phyloP scores from a whole-genome alignment of 768 basidiomycete species.

The Calocybe gangraenosa region DNA sequence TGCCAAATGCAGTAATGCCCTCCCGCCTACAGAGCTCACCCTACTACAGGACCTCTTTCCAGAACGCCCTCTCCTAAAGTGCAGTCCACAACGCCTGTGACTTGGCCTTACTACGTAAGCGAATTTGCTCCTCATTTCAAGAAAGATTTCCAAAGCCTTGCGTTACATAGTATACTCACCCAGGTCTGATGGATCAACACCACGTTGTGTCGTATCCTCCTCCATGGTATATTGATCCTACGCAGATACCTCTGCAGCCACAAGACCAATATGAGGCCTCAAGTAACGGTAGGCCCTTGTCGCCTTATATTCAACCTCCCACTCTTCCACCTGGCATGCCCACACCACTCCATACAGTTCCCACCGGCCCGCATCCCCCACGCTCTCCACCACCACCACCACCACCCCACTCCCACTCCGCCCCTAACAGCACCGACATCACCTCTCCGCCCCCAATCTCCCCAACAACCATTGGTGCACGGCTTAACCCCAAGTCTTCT shows the following conservation, averaged over 20 bases:
- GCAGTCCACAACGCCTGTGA: conserved; percentile 36
- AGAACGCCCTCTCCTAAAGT: conserved; percentile 40
- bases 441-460: conserved; percentile 71
- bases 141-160: too few relatives aligned
- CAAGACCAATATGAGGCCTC: conserved; percentile 45
- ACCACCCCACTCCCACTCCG: conserved; percentile 37
- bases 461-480: conserved; percentile 40
- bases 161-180: conserved; percentile 36
- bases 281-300: conserved; percentile 56
- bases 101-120: conserved; percentile 60
- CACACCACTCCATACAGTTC: conserved; percentile 57
- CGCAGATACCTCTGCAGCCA: conserved; percentile 29
- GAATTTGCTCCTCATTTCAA: background rate
- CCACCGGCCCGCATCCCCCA: conserved; percentile 37
- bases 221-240: conserved; percentile 38
- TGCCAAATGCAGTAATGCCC: conserved; percentile 58
- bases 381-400: conserved; percentile 48
- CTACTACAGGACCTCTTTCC: conserved; percentile 48
- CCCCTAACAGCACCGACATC: conserved; percentile 43
- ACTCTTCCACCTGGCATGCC: conserved; percentile 67
- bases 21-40: conserved; percentile 53
- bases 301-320: conserved; percentile 56
- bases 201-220: conserved; percentile 40
- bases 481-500: conserved; percentile 60
- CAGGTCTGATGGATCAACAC: conserved; percentile 28